These are phyloP conservation scores for Starmerella sp. DNA, from an alignment of 805 yeast species.

Conservation along the genomic window DNA sequence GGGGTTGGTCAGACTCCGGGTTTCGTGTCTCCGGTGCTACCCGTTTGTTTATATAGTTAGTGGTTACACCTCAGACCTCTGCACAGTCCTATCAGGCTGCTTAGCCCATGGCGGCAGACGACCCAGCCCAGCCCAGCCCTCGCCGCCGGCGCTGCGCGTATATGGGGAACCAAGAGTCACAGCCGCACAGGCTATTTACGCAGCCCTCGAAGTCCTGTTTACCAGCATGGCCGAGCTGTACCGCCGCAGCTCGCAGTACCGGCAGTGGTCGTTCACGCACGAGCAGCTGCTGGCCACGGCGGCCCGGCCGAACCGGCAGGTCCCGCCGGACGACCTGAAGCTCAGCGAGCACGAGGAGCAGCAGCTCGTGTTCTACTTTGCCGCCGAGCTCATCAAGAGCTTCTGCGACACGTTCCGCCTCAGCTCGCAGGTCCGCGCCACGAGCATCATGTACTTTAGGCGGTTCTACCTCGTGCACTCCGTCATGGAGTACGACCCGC, in stretches of 20 bases:
- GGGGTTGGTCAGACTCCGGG: too few relatives aligned
- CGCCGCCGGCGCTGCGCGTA: too few relatives aligned
- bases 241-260: slow-evolving; percentile 74
- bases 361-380: slow-evolving; percentile 49
- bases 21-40: too few relatives aligned
- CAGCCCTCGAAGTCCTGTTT: background rate
- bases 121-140: too few relatives aligned
- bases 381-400: slow-evolving; percentile 58
- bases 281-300: slow-evolving; percentile 44
- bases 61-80: too few relatives aligned
- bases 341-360: slow-evolving; percentile 62
- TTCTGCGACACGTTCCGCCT: slow-evolving; percentile 63
- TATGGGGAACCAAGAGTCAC: background rate
- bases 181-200: background rate
- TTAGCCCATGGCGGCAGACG: too few relatives aligned
- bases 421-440: slow-evolving; percentile 80
- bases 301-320: slow-evolving; percentile 37
- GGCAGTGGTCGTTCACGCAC: slow-evolving; percentile 71
- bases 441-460: slow-evolving; percentile 73
- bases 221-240: slow-evolving; percentile 68
- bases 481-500: slow-evolving; percentile 82
- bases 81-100: too few relatives aligned
- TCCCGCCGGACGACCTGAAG: slow-evolving; percentile 25
- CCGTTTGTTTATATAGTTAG: too few relatives aligned
- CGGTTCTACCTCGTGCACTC: slow-evolving; percentile 70